Conservation (phyloP, 495 filamentous ascomycete species). For the Talaromyces thailandensis region DNA sequence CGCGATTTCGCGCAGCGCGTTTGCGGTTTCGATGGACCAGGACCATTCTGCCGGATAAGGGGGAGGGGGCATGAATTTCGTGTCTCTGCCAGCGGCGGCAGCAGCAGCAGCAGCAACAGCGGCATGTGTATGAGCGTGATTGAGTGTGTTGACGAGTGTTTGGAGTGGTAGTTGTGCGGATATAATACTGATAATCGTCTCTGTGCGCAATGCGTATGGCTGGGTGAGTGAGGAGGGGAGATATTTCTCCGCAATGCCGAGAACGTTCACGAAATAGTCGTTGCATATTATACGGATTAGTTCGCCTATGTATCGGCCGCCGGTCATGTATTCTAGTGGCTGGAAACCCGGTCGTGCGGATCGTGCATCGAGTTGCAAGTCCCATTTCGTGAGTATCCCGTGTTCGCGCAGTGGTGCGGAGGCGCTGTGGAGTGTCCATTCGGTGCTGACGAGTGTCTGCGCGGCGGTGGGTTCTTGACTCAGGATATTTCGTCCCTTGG, state of each 20-base stretch:
- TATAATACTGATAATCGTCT: constrained; percentile 57
- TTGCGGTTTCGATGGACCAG: constrained; percentile 51
- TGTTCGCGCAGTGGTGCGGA: constrained; percentile 54
- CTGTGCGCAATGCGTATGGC: constrained; percentile 57
- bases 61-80: neutral
- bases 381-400: constrained; percentile 62
- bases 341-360: constrained; percentile 72
- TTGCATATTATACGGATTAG: constrained; percentile 61
- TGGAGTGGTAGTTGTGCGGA: constrained; percentile 27
- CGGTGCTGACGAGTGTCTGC: constrained; percentile 72
- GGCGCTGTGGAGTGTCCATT: constrained; percentile 75
- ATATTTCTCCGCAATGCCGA: constrained; percentile 22
- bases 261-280: constrained; percentile 48
- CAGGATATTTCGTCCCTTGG: constrained; percentile 42
- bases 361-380: constrained; percentile 51
- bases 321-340: constrained; percentile 82
- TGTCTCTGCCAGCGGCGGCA: constrained; percentile 11
- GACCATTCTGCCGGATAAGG: constrained; percentile 20
- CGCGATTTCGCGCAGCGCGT: constrained; percentile 50
- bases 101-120: no score
- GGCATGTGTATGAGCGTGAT: constrained; percentile 29
- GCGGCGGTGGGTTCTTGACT: constrained; percentile 34
- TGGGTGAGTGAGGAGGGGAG: constrained; percentile 47
- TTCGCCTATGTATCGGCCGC: constrained; percentile 76
- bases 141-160: constrained; percentile 27